Conservation (phyloP, 2,329 filamentous ascomycete genomes). For the Epicoccum nigrum region DNA sequence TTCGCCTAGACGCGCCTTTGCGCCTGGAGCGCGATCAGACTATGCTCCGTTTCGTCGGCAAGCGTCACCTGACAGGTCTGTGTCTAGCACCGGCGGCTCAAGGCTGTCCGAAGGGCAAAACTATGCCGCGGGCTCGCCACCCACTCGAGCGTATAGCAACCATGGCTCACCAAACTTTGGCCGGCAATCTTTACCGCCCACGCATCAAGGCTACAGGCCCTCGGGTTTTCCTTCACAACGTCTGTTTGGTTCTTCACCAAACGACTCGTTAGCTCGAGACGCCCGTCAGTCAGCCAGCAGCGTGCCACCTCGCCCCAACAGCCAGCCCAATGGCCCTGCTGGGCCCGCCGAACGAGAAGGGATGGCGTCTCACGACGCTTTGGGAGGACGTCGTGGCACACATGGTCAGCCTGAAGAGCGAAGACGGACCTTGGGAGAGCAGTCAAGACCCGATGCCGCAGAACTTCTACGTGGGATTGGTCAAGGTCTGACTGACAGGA, state of each 20-base stretch:
- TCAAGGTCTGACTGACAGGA: constrained; percentile 31
- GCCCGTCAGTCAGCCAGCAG: constrained; percentile 31
- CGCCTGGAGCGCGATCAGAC: constrained; percentile 40
- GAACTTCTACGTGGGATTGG: constrained; percentile 37
- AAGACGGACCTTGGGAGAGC: constrained; percentile 44
- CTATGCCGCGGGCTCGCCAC: constrained; percentile 40
- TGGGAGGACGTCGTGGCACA: constrained; percentile 32
- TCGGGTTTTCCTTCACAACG: constrained; percentile 40
- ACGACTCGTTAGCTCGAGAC: constrained; percentile 34
- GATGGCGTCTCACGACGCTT: constrained; percentile 30
- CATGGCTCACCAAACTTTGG: constrained; percentile 45
- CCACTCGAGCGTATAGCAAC: constrained; percentile 39
- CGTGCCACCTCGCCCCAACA: constrained; percentile 48
- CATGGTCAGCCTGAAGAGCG: constrained; percentile 43
- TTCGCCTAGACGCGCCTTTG: constrained; percentile 49
- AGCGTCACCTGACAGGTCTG: constrained; percentile 46
- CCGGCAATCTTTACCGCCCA: constrained; percentile 40
- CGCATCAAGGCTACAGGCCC: constrained; percentile 43
- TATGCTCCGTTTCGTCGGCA: constrained; percentile 46
- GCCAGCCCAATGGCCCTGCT: constrained; percentile 44
- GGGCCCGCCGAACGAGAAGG: constrained; percentile 33
- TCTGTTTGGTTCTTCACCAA: constrained; percentile 39
- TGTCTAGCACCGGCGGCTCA: constrained; percentile 32
- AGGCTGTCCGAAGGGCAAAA: constrained; percentile 35
- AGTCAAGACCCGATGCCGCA: constrained; percentile 40